Evolutionary conservation across 345 rosid species (phyloP), one percentile per base, ranked within the genome.

Genomic region (Linum usitatissimum): DNA sequence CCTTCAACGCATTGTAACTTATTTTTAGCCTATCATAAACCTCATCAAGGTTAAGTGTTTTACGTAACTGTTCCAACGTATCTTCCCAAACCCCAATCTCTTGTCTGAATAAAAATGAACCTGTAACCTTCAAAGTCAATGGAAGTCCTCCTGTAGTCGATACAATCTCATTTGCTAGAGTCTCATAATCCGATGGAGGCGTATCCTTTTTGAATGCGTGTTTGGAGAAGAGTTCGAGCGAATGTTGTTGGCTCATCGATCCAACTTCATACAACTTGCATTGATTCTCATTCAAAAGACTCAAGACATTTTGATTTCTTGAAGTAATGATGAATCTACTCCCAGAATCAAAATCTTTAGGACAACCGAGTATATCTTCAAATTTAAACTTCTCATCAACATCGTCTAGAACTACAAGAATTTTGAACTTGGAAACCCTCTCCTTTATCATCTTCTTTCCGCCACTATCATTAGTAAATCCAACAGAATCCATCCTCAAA

Each of bases 51-150:
- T 34, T 4, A 3, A 34, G 38, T 34, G 38, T 34, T 7, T 34
- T 4, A 7, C 3, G 38, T 3, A 34, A 45, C 10, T 81, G 84
- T 55, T 59, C 66, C 59, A 85, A 30, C 15, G 78, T 82, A 61
- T 66, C 74, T 69, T 72, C 73, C 97, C 97, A 87, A 30, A 81
- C 80, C 19, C 18, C 55, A 38, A 56, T 36, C 6, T 66, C 78
- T 77, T 78, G 77, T 71, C 72, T 80, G 73, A 76, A 81, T 70
- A 90, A 71, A 56, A 65, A 76, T 6, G 87, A 77, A 13, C 92
- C 97, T 73, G 85, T 80, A 2, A 87, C 95, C 75, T 87, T 83
- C 14, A 90, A 2, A 14, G 92, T 90, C 65, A 90, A 69, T 1
- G 95, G 97, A 6, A 90, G 61, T 5, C 45, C 45, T 12, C 87